Conservation (phyloP, 1,139 yeast genomes). For the Pichia sp. region DNA sequence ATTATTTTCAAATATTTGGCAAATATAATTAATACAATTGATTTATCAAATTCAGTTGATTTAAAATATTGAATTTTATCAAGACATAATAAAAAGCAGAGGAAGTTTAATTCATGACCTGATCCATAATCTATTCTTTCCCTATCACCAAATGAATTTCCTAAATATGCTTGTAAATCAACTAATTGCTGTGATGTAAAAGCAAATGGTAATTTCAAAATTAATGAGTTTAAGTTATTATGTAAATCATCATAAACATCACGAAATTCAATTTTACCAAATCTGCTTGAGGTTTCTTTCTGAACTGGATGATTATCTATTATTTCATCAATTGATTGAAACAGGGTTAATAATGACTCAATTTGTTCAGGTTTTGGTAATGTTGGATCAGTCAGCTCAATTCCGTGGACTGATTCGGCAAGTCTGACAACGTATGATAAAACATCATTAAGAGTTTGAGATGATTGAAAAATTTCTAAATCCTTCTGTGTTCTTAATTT, state of each 20-base stretch:
- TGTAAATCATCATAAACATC: constrained; percentile 75
- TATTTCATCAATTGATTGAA: constrained; percentile 41
- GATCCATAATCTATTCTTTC: constrained; percentile 92
- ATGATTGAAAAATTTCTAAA: constrained; percentile 52
- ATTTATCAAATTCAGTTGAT: constrained; percentile 38
- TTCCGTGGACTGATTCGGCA: constrained; percentile 65
- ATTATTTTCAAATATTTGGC: constrained; percentile 48
- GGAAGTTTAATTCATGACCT: constrained; percentile 89
- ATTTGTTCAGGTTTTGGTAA: constrained; percentile 31
- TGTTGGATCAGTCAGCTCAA: constrained; percentile 42
- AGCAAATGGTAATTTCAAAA: constrained; percentile 12
- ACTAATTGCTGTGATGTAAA: constrained; percentile 13
- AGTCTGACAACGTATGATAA: constrained; percentile 50
- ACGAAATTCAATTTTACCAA: constrained; percentile 86
- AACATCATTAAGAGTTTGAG: constrained; percentile 46
- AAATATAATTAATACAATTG: constrained; percentile 59
- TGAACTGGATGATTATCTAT: constrained; percentile 61
- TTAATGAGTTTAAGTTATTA: constrained; percentile 27
- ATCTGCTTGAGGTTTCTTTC: constrained; percentile 64
- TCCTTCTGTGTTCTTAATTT: constrained; percentile 59
- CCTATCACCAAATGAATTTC: constrained; percentile 68
- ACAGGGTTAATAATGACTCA: constrained; percentile 32
- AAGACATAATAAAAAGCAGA: constrained; percentile 51
- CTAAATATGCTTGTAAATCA: constrained; percentile 23
- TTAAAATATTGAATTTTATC: constrained; percentile 22